Conservation (phyloP, 306 rosid genomes). For the Quercus dentata region DNA sequence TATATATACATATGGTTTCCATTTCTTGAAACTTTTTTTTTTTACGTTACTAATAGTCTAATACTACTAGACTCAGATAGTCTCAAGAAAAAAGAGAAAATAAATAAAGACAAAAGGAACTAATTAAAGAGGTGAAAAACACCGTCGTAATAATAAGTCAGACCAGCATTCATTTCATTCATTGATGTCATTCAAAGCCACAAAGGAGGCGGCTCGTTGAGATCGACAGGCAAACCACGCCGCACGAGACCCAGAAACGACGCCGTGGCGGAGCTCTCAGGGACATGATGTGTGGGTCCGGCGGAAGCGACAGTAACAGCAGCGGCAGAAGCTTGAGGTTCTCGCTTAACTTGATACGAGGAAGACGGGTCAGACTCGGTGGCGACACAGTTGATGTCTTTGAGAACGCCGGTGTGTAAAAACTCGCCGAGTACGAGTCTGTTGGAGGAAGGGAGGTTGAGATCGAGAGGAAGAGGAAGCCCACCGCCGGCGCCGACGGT, state of each 20-base stretch:
- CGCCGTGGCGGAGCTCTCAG: conserved; percentile 38
- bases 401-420: conserved; percentile 50
- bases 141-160: not conserved
- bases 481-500: conserved; percentile 5
- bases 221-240: conserved; percentile 80
- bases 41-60: not conserved
- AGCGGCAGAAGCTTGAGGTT: not conserved
- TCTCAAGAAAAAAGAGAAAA: not conserved
- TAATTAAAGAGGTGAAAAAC: not conserved
- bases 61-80: not conserved
- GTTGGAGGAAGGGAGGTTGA: conserved; percentile 56
- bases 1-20: conserved; percentile 3
- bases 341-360: not conserved
- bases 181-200: conserved; percentile 52
- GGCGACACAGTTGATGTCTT: conserved; percentile 15
- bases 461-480: conserved; percentile 44
- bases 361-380: conserved; percentile 9
- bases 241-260: conserved; percentile 64
- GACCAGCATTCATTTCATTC: not conserved
- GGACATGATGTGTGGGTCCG: not conserved
- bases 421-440: conserved; percentile 55
- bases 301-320: not conserved
- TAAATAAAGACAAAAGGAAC: not conserved
- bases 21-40: not conserved
- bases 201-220: conserved; percentile 92